Conservation (phyloP, 2,329 filamentous ascomycete genomes). For the Fusarium lateritium region DNA sequence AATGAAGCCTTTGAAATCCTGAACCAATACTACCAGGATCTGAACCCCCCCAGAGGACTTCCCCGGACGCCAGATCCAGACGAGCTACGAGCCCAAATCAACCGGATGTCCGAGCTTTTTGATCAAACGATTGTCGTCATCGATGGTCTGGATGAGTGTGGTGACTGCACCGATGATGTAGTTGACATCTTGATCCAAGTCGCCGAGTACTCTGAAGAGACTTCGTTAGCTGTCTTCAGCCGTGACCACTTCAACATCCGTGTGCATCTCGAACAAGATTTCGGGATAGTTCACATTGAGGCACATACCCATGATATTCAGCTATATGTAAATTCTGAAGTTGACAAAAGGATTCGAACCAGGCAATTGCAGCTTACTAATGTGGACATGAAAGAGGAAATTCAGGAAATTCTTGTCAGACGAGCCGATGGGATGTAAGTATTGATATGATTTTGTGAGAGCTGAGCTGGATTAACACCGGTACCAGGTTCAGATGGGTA, state of each 20-base stretch:
- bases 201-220: accelerated
- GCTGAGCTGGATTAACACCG: neutral
- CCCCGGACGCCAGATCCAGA: neutral
- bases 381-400: constrained; percentile 22
- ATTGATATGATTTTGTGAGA: accelerated
- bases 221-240: constrained; percentile 21
- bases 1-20: constrained; percentile 5
- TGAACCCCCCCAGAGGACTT: neutral
- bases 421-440: constrained; percentile 35
- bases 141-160: constrained; percentile 17
- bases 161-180: constrained; percentile 1
- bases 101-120: neutral
- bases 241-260: constrained; percentile 24
- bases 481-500: constrained; percentile 39
- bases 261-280: accelerated
- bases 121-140: neutral
- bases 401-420: neutral
- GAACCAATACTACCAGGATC: neutral
- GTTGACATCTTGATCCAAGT: neutral
- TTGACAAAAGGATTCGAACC: constrained; percentile 12
- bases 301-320: constrained; percentile 19
- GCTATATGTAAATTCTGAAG: constrained; percentile 26
- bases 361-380: constrained; percentile 4
- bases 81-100: accelerated
- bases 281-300: constrained; percentile 2